These are phyloP conservation scores for Aaosphaeria pasadenensis DNA, from an alignment of 2,329 filamentous ascomycete genomes.

Conservation along the genomic window DNA sequence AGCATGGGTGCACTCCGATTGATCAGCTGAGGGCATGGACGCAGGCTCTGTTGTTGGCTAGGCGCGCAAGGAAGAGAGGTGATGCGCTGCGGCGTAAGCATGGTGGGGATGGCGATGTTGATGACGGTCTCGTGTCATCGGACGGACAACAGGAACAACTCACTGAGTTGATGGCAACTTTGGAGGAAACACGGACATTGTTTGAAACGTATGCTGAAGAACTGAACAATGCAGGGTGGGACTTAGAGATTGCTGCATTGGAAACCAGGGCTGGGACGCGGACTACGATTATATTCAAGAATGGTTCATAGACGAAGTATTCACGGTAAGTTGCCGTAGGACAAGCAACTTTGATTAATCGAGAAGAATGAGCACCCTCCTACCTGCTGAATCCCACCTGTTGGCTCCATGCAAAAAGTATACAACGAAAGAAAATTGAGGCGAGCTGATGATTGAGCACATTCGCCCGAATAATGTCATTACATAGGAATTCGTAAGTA, in stretches of 20 bases:
- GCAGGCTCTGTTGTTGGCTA: conserved; percentile 54
- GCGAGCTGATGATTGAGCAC: too few species aligned
- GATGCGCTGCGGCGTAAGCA: conserved; percentile 1
- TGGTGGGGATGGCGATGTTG: background rate
- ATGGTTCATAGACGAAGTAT: too few species aligned
- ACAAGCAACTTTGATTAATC: too few species aligned
- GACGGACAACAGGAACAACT: conserved; percentile 24
- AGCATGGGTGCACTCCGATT: conserved; percentile 50
- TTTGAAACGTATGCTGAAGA: conserved; percentile 46
- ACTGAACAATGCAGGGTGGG: conserved; percentile 59
- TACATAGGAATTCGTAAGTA: too few species aligned
- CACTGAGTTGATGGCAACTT: conserved; percentile 38
- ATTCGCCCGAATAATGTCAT: too few species aligned
- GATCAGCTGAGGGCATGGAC: conserved; percentile 61
- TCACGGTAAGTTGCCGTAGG: too few species aligned
- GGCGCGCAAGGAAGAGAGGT: conserved; percentile 11
- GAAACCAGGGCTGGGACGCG: conserved; percentile 50
- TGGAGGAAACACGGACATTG: conserved; percentile 37
- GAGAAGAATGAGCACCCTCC: too few species aligned
- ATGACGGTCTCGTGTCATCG: conserved; percentile 3
- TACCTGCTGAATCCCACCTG: too few species aligned
- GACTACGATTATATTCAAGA: background rate
- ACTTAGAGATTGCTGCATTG: conserved; percentile 60
- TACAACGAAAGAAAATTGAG: too few species aligned
- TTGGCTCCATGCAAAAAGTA: too few species aligned